Evolutionary conservation across 768 basidiomycete species (phyloP), one percentile per base, ranked within the genome.

Genomic region (Naganishia onofrii): DNA sequence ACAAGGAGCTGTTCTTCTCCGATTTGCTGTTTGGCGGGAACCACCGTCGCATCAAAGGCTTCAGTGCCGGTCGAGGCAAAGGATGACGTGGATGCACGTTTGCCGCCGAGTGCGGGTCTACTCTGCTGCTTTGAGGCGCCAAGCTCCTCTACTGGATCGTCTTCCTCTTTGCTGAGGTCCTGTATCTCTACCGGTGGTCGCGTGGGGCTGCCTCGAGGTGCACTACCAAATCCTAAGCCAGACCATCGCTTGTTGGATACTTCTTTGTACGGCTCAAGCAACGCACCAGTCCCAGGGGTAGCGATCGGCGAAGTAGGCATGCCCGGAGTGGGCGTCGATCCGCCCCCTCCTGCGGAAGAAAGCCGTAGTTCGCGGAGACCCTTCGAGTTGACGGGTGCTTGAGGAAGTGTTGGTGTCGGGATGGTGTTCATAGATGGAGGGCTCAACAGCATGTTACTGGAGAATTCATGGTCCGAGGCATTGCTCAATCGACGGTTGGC

Each of bases 1-100:
- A 82, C 74, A 52, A 79, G 81, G 36, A 93, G 70, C 76, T 32
- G 38, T 19, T 69, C 58, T 15, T 57, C 55, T 1, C 92, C 90
- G 67, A 83, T 84, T 36, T 87, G 86, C 42, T 91, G 78, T 4
- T 51, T 54, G 4, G 54, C 29, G 19, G 54, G 54, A 17, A 42
- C 42, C 42, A 42, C 42, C 7, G 42, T 42, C 29, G 54, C 48
- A 23, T 51, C n/a, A 26, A n/a, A 51, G 48, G 23, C 48, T 3
- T n/a, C 48, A 7, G 23, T 23, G 48, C 23, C 48, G 48, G 48
- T 23, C 48, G 48, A 51, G 7, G 48, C 6, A n/a, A 51, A 26
- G 21, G 48, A 51, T n/a, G 48, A 51, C 48, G 48, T n/a, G 2
- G 48, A 51, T 51, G 21, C 48, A 21, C 48, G 12, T 51, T 51